Evolutionary conservation across 495 filamentous ascomycete genomes (phyloP).

Genomic region (Immersiella caudata): DNA sequence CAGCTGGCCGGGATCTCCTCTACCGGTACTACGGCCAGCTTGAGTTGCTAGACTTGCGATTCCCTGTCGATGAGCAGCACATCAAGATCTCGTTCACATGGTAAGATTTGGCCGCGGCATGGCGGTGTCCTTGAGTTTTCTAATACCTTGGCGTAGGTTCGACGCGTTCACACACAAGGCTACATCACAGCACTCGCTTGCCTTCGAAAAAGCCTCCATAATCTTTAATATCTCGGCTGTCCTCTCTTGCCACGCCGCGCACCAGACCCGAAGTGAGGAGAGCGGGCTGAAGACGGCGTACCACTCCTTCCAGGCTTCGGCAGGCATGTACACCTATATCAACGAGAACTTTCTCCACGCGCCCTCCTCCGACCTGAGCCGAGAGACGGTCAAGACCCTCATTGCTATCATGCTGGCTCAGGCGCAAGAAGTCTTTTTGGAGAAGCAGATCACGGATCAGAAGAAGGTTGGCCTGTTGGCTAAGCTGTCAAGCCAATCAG

Average conservation of each 20-base stretch:
- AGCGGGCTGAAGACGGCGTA: conserved; percentile 93
- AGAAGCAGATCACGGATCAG: conserved; percentile 90
- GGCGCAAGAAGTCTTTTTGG: conserved; percentile 93
- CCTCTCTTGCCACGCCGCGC: conserved; percentile 90
- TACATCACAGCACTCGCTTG: conserved; percentile 92
- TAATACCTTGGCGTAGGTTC: conserved; percentile 62
- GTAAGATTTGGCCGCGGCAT: conserved; percentile 51
- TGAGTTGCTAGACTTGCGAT: conserved; percentile 89
- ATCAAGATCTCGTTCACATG: conserved; percentile 99
- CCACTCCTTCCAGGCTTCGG: conserved; percentile 96
- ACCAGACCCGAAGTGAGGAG: conserved; percentile 90
- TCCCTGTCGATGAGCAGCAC: conserved; percentile 97
- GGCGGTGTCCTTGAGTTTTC: not conserved
- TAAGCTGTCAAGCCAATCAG: conserved; percentile 89
- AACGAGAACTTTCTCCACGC: conserved; percentile 99
- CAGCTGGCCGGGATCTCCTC: conserved; percentile 86
- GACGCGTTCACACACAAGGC: conserved; percentile 98
- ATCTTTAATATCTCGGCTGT: conserved; percentile 99
- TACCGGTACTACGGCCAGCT: conserved; percentile 98
- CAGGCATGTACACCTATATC: conserved; percentile 99
- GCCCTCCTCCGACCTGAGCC: conserved; percentile 89
- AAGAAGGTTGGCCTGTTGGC: conserved; percentile 93
- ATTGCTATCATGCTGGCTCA: conserved; percentile 93
- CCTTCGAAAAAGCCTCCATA: conserved; percentile 98
- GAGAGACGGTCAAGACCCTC: conserved; percentile 92